Evolutionary conservation across 2,329 filamentous ascomycete species (phyloP).

Genomic region (Penicillium crustosum): DNA sequence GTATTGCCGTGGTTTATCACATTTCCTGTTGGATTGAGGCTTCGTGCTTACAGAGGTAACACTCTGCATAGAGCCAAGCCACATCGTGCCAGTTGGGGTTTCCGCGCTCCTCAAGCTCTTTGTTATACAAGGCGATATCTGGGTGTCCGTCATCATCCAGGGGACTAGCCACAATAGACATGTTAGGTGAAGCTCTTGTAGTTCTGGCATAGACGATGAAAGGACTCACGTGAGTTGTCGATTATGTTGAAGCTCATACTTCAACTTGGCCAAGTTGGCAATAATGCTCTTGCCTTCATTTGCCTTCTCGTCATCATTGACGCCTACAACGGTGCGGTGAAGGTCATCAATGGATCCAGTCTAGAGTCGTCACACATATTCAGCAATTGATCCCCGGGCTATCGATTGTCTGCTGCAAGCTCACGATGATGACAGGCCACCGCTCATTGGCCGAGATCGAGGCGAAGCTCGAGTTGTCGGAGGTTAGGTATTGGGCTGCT

Average conservation of each 20-base stretch:
- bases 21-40: not conserved
- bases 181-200: not conserved
- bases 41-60: constrained; percentile 68
- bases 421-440: constrained; percentile 90
- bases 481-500: constrained; percentile 72
- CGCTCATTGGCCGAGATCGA: constrained; percentile 79
- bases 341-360: constrained; percentile 92
- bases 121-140: constrained; percentile 80
- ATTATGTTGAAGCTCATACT: constrained; percentile 87
- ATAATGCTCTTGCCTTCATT: constrained; percentile 86
- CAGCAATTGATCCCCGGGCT: not conserved
- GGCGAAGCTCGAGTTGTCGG: constrained; percentile 82
- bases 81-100: constrained; percentile 77
- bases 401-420: constrained; percentile 26
- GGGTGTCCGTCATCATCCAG: constrained; percentile 72
- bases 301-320: constrained; percentile 59
- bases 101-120: constrained; percentile 73
- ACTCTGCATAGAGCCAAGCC: constrained; percentile 89
- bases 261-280: constrained; percentile 74
- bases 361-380: constrained; percentile 45
- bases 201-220: not conserved
- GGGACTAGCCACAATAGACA: constrained; percentile 52
- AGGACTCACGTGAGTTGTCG: constrained; percentile 8
- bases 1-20: constrained; percentile 1
- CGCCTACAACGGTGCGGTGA: constrained; percentile 59